Percentiles rank a stretch among this genome's conserved stretches.
These are phyloP conservation scores for Daldinia vernicosa DNA, from an alignment of 495 filamentous ascomycete genomes.

Conservation along the genomic window DNA sequence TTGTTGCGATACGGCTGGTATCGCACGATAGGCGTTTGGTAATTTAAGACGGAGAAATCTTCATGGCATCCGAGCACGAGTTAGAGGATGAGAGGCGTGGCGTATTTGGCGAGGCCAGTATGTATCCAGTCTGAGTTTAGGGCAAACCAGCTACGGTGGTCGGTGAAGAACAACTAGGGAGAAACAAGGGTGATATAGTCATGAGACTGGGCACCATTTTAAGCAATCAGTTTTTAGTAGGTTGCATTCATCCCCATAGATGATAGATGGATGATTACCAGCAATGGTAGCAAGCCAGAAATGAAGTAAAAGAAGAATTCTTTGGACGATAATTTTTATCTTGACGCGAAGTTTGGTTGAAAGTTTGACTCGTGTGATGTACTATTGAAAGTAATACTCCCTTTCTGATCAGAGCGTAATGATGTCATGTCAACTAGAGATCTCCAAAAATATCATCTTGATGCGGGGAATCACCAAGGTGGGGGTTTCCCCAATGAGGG, in stretches of 20 bases:
- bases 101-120: conserved; percentile 2
- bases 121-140: conserved; percentile 8
- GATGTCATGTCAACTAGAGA: conserved; percentile 35
- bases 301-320: not conserved
- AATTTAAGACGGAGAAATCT: conserved; percentile 19
- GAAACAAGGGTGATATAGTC: conserved; percentile 7
- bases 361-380: not conserved
- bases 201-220: not conserved
- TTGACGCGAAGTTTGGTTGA: not conserved
- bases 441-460: conserved; percentile 7
- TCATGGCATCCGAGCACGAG: conserved; percentile 9
- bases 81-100: conserved; percentile 1
- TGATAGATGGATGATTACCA: conserved; percentile 6
- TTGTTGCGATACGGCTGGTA: conserved; percentile 31
- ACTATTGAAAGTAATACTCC: not conserved
- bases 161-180: not conserved
- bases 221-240: conserved; percentile 9
- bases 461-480: conserved; percentile 23
- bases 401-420: not conserved
- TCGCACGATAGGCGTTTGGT: conserved; percentile 44
- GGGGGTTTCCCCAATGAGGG: conserved; percentile 10
- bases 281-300: conserved; percentile 19
- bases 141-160: not conserved
- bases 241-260: conserved; percentile 23
- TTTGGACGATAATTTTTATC: not conserved